These are phyloP conservation scores for Dipodascus albidus DNA, from an alignment of 805 yeast species.

Conservation along the genomic window DNA sequence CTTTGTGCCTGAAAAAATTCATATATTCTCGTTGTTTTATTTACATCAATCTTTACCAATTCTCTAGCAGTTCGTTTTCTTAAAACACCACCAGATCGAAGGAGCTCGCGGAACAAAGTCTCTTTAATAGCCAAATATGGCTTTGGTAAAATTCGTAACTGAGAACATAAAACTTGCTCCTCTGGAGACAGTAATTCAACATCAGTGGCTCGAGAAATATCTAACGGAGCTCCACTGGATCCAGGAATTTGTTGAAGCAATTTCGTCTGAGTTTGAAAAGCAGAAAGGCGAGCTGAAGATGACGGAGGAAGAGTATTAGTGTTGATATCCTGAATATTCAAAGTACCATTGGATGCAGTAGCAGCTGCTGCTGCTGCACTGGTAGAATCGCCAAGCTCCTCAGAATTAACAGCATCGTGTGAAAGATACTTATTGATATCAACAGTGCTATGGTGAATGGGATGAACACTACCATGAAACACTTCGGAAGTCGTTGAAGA, in stretches of 20 bases:
- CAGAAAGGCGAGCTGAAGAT: background rate
- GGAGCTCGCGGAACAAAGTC: slow-evolving; percentile 73
- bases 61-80: slow-evolving; percentile 82
- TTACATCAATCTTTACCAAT: slow-evolving; percentile 70
- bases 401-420: background rate
- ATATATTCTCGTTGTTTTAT: slow-evolving; percentile 76
- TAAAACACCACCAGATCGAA: slow-evolving; percentile 72
- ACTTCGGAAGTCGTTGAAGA: background rate
- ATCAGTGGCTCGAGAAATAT: slow-evolving; percentile 55
- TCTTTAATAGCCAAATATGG: slow-evolving; percentile 91
- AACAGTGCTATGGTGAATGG: background rate
- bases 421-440: background rate
- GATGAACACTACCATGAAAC: background rate
- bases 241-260: slow-evolving; percentile 22
- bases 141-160: slow-evolving; percentile 77
- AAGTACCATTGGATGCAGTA: background rate
- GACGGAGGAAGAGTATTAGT: slow-evolving; percentile 1
- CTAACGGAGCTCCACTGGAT: slow-evolving; percentile 23
- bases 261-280: slow-evolving; percentile 7
- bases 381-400: background rate
- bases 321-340: background rate
- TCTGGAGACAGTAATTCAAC: slow-evolving; percentile 74
- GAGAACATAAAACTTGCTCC: slow-evolving; percentile 77
- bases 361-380: slow-evolving; percentile 6
- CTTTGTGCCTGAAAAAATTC: slow-evolving; percentile 90